Evolutionary conservation across 2,329 filamentous ascomycete genomes (phyloP), one percentile per base, ranked within the genome.

Genomic region (Ceratocystis harringtonii): DNA sequence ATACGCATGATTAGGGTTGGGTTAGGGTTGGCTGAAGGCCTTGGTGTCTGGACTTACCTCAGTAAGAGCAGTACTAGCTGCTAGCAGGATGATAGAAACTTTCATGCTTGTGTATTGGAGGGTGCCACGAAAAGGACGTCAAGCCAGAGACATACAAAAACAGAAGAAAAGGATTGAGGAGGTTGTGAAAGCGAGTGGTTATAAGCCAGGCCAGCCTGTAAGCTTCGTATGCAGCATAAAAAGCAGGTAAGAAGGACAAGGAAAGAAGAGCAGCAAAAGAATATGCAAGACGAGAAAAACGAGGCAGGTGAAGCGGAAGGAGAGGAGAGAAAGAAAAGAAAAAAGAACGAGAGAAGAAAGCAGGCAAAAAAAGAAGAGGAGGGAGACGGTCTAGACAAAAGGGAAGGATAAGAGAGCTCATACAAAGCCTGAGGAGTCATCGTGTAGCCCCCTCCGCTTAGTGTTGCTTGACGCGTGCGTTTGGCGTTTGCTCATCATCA

Each of bases 81-180:
- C 58, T 60, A 64, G 48, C 10, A 66, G 61, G 52, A 66, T 30
- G 30, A 66, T 28, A 5, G 65, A 63, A 15, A 55, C n/a, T 36
- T 32, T 66, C 65, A 66, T 66, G 7, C 36, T 50, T 48, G 36
- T 61, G n/a, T 22, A 19, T 48, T 15, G 41, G 28, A 25, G 28
- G n/a, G 19, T 45, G 36, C 7, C 15, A 65, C 3, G 25, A 65
- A 28, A 58, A 44, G n/a, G 64, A 25, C 64, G 58, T 65, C 64
- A 62, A 62, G 64, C 30, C 44, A 32, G 30, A 45, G 64, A 62
- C 7, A 52, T 43, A 22, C 25, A 52, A 63, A 58, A 70, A 66
- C 57, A 68, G 70, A 66, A 69, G 55, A 68, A 64, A 63, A 50
- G 25, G 67, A 63, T 66, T 65, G 65, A 61, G 67, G 58, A 65